Evolutionary conservation across 2,329 filamentous ascomycete genomes (phyloP), one percentile per base, ranked within the genome.

Genomic region (Ceratocystis cubensis): DNA sequence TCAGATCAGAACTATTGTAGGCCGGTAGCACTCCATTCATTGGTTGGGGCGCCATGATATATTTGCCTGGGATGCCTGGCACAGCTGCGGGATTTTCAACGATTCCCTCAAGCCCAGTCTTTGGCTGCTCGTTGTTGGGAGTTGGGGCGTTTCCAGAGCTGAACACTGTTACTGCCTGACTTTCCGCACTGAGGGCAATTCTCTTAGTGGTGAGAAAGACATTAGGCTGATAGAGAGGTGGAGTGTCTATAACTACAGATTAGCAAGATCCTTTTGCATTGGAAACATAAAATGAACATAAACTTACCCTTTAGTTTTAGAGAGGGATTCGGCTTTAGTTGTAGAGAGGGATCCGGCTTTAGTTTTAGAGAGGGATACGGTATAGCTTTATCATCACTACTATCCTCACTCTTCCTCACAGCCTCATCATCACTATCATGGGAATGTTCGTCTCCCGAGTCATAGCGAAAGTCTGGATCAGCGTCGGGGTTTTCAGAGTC

Each of bases 401-500:
- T 3, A 50, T 57, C 25, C 28, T 33, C 15, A 7, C 2, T 7
- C 25, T 53, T 25, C 48, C 25, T 8, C 6, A 25, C 48, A 25
- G 5, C 48, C 13, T 25, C 20, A 15, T 33, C 53, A 57, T 10
- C 7, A 15, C 30, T 28, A 8, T 33, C 50, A 4, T 46, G 33
- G 7, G 22, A 37, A 5, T 66, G 46, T n/a, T 59, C 64, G 30
- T 50, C 37, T 30, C 30, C 56, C 5, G 59, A 59, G 7, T 57
- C 41, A 3, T 46, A 41, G 13, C n/a, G 41, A 46, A 62, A 45
- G n/a, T 50, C 61, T 2, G 33, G 46, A 59, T 63, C 66, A 7
- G 37, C 46, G 2, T 70, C 69, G 67, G 70, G 69, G 45, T 70
- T 72, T 25, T 69, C 69, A 46, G 68, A 67, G 22, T 69, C 70